Conservation (phyloP, 129 eudicot species). For the Flaveria bidentis region DNA sequence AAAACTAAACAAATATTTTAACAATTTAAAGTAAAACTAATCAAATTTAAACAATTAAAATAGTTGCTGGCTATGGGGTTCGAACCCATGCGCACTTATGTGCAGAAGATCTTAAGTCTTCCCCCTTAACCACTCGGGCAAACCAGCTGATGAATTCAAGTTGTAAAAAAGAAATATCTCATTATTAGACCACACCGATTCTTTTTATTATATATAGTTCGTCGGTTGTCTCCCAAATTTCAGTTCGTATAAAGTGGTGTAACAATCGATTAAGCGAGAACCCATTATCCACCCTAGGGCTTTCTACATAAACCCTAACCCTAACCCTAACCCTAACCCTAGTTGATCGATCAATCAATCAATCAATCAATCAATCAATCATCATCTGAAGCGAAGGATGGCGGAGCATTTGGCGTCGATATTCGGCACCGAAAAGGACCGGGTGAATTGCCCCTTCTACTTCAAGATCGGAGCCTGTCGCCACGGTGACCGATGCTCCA, state of each 20-base stretch:
- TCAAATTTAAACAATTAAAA: neutral
- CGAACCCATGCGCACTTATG: slow-evolving; percentile 99
- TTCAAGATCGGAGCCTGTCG: slow-evolving; percentile 97
- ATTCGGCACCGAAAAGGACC: slow-evolving; percentile 91
- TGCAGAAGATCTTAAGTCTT: slow-evolving; percentile 97
- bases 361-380: neutral
- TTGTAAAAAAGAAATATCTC: rapidly evolving
- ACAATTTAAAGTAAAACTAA: too few species aligned
- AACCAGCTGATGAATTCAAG: slow-evolving; percentile 48
- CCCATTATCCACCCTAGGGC: neutral
- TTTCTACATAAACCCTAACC: slow-evolving; percentile 35
- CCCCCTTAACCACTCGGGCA: slow-evolving; percentile 99
- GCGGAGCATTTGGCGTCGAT: slow-evolving; percentile 95
- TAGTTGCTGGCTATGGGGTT: slow-evolving; percentile 96
- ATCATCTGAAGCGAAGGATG: slow-evolving; percentile 30
- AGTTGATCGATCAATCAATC: neutral
- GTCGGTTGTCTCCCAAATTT: neutral
- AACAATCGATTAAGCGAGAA: neutral
- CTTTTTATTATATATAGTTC: neutral
- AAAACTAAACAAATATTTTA: too few species aligned
- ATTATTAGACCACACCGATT: too few species aligned
- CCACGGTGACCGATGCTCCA: slow-evolving; percentile 87
- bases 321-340: slow-evolving; percentile 41
- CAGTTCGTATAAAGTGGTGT: neutral
- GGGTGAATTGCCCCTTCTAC: slow-evolving; percentile 92